Evolutionary conservation across 2,329 filamentous ascomycete genomes (phyloP).

Genomic region (Alternaria rosae): DNA sequence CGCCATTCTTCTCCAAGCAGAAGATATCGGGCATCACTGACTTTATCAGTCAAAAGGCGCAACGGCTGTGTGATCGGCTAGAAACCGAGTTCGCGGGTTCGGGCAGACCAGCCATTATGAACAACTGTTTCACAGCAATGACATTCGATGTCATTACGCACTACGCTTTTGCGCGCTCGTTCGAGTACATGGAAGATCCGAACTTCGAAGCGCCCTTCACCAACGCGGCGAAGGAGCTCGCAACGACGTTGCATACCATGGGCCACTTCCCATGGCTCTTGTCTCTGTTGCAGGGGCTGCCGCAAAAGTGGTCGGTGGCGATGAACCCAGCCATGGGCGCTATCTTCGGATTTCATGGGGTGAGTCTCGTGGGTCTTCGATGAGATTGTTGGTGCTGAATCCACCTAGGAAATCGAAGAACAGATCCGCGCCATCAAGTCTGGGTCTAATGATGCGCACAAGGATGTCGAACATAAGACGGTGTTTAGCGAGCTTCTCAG

Average conservation of each 20-base stretch:
- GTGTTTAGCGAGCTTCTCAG: slow-evolving; percentile 44
- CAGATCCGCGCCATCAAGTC: too few relatives aligned
- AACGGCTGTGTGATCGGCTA: not conserved
- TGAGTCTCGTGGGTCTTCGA: too few relatives aligned
- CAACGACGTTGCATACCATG: not conserved
- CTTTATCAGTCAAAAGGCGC: too few relatives aligned
- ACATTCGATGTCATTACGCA: slow-evolving; percentile 9
- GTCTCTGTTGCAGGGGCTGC: not conserved
- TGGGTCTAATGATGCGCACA: not conserved
- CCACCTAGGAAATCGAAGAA: too few relatives aligned
- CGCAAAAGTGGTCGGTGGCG: not conserved
- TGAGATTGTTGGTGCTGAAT: too few relatives aligned
- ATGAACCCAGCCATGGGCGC: slow-evolving; percentile 6
- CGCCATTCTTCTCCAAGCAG: slow-evolving; percentile 33
- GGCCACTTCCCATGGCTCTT: slow-evolving; percentile 3
- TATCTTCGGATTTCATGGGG: too few relatives aligned
- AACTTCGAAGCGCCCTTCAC: not conserved
- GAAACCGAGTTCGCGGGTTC: not conserved
- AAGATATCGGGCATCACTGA: not conserved
- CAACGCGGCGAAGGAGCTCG: too few relatives aligned
- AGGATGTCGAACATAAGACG: slow-evolving; percentile 12
- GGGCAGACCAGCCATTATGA: not conserved
- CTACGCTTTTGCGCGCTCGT: slow-evolving; percentile 4
- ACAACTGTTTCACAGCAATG: not conserved
- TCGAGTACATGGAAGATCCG: not conserved